phyloP scores from a whole-genome alignment of 2,329 filamentous ascomycete species.

The Aspergillus phoenicis region DNA sequence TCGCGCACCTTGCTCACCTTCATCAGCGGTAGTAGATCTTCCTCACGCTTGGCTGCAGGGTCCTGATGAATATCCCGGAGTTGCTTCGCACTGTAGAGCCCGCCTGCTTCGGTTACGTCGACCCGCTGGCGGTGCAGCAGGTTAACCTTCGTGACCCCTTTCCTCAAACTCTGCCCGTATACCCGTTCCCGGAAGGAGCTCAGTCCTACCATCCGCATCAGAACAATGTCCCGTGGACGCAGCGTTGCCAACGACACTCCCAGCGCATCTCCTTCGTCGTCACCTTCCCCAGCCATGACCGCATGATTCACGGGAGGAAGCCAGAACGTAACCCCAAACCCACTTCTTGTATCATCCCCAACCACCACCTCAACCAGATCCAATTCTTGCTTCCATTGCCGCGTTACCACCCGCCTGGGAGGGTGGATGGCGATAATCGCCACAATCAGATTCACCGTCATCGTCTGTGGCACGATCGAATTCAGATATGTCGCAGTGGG shows the following conservation, averaged over 20 bases:
- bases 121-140: constrained; percentile 63
- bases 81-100: constrained; percentile 59
- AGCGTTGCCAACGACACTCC: constrained; percentile 51
- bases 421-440: constrained; percentile 73
- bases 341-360: constrained; percentile 80
- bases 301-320: constrained; percentile 49
- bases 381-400: constrained; percentile 54
- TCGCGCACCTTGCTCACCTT: constrained; percentile 70
- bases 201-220: constrained; percentile 78
- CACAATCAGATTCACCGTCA: constrained; percentile 80
- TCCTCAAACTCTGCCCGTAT: constrained; percentile 79
- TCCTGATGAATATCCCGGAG: constrained; percentile 36
- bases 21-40: constrained; percentile 57
- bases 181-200: constrained; percentile 74
- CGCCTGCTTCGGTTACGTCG: constrained; percentile 56
- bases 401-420: constrained; percentile 67
- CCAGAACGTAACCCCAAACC: constrained; percentile 86
- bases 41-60: constrained; percentile 27
- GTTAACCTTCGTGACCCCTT: constrained; percentile 68
- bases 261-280: constrained; percentile 35
- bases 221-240: constrained; percentile 72
- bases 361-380: constrained; percentile 76
- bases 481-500: constrained; percentile 68
- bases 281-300: constrained; percentile 2
- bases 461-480: constrained; percentile 73